Evolutionary conservation across 495 filamentous ascomycete genomes (phyloP).

Genomic region (Xylaria sp.): DNA sequence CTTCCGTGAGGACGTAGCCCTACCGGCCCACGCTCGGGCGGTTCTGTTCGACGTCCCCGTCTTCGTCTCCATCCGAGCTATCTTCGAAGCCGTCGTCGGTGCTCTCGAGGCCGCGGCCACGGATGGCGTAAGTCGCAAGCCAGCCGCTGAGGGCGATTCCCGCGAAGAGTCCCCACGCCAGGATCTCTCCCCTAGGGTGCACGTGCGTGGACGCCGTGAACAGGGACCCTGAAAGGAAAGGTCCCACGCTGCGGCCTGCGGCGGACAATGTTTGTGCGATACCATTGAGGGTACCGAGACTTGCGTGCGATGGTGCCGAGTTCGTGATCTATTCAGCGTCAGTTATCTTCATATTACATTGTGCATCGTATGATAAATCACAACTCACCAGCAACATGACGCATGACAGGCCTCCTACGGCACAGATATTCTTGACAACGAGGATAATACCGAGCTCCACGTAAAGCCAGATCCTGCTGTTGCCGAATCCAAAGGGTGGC

Average conservation of each 20-base stretch:
- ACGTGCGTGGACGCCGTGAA: conserved; percentile 77
- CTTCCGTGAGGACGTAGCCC: not conserved
- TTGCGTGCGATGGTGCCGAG: conserved; percentile 82
- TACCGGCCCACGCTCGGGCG: not conserved
- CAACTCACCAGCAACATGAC: conserved; percentile 79
- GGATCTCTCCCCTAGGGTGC: conserved; percentile 78
- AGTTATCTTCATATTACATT: conserved; percentile 12
- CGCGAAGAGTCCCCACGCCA: conserved; percentile 85
- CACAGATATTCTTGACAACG: conserved; percentile 85
- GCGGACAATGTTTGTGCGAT: conserved; percentile 94
- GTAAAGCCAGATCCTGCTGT: conserved; percentile 70
- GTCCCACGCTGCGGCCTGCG: conserved; percentile 85
- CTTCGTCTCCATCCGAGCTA: conserved; percentile 26
- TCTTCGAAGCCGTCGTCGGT: conserved; percentile 50
- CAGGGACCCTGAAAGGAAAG: conserved; percentile 83
- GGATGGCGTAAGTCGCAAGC: conserved; percentile 74
- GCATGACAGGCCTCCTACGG: conserved; percentile 88
- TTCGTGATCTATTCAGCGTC: conserved; percentile 77
- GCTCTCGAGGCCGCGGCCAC: conserved; percentile 65
- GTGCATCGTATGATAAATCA: not conserved
- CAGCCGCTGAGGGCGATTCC: conserved; percentile 79
- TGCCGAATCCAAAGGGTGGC: conserved; percentile 53
- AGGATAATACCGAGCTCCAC: conserved; percentile 79
- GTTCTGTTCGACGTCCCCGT: conserved; percentile 6
- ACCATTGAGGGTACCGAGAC: conserved; percentile 89